Evolutionary conservation across 352 stramenopile species (phyloP).

Genomic region (Phytophthora rubi): DNA sequence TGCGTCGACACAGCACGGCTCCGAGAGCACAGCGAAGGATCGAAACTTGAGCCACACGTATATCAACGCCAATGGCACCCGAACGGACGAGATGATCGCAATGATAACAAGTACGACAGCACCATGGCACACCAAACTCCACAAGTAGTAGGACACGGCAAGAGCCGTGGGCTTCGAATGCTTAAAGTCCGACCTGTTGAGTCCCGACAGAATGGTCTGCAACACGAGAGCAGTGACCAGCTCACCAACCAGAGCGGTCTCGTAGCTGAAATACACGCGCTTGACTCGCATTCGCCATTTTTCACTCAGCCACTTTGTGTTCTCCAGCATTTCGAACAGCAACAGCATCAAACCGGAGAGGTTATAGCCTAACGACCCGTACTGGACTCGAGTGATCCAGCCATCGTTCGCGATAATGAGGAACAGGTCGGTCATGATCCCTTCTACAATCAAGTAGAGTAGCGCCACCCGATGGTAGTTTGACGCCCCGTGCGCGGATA

Average conservation of each 20-base stretch:
- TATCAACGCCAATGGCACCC: conserved; percentile 1
- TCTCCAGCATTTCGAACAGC: conserved; percentile 40
- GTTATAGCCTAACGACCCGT: conserved; percentile 35
- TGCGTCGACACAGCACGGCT: conserved; percentile 24
- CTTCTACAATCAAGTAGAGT: conserved; percentile 33
- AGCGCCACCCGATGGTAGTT: conserved; percentile 24
- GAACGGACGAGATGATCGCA: conserved; percentile 13
- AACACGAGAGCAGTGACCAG: conserved; percentile 9
- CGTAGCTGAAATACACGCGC: conserved; percentile 26
- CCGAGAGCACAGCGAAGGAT: conserved; percentile 12
- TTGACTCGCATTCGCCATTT: conserved; percentile 16
- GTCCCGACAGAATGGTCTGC: conserved; percentile 14
- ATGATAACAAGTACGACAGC: conserved; percentile 24
- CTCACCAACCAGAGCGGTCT: conserved; percentile 20
- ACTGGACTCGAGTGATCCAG: conserved; percentile 18
- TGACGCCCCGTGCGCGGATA: conserved; percentile 27
- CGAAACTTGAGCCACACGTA: conserved; percentile 25
- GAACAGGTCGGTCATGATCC: conserved; percentile 29
- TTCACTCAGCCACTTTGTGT: conserved; percentile 9
- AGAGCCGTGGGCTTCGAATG: conserved; percentile 17
- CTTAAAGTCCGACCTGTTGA: conserved; percentile 28
- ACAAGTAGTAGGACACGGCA: conserved; percentile 27
- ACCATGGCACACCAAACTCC: conserved; percentile 28
- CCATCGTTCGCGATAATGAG: conserved; percentile 31
- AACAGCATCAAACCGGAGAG: conserved; percentile 26